A percentile compares a stretch with the other conserved stretches of the same genome.
phyloP scores from a whole-genome alignment of 2,329 filamentous ascomycete species.

The Alternaria angustiovoidea region DNA sequence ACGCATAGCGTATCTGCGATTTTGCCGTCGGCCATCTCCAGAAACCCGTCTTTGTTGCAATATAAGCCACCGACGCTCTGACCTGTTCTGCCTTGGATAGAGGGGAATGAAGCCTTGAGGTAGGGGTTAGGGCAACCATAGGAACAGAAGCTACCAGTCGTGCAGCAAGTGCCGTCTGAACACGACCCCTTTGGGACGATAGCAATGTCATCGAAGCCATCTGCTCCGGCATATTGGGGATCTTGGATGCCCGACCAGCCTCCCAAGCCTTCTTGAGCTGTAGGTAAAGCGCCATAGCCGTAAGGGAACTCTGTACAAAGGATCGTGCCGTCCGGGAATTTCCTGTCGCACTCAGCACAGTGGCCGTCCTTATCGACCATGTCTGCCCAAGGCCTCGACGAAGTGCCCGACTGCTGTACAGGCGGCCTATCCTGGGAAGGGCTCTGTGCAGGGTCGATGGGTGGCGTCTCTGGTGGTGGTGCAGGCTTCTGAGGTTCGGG shows the following conservation, averaged over 20 bases:
- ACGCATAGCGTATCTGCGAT: slow-evolving; percentile 76
- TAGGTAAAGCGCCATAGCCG: slow-evolving; percentile 77
- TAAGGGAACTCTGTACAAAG: slow-evolving; percentile 78
- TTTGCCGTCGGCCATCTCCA: slow-evolving; percentile 70
- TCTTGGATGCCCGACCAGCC: slow-evolving; percentile 85
- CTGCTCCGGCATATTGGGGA: slow-evolving; percentile 41
- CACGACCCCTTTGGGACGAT: slow-evolving; percentile 70
- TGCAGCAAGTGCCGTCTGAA: slow-evolving; percentile 65
- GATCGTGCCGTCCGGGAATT: slow-evolving; percentile 79
- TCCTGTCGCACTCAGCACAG: slow-evolving; percentile 63
- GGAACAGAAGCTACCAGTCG: slow-evolving; percentile 76
- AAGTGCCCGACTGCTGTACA: slow-evolving; percentile 25
- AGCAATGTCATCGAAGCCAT: slow-evolving; percentile 64
- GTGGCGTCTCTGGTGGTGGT: slow-evolving; percentile 10
- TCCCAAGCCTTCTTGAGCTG: slow-evolving; percentile 72
- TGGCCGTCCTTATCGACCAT: slow-evolving; percentile 33
- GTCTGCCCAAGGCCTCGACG: slow-evolving; percentile 22
- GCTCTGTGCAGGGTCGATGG: slow-evolving; percentile 10
- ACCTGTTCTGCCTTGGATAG: slow-evolving; percentile 76
- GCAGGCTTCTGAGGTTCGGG: not conserved
- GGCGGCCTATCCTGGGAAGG: slow-evolving; percentile 37
- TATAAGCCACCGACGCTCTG: slow-evolving; percentile 89
- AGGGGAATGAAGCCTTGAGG: slow-evolving; percentile 90
- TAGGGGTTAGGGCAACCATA: slow-evolving; percentile 93
- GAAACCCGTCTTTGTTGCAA: slow-evolving; percentile 79